These are phyloP conservation scores for Thalassiosira hispida DNA, from an alignment of 352 stramenopile species.

Conservation along the genomic window DNA sequence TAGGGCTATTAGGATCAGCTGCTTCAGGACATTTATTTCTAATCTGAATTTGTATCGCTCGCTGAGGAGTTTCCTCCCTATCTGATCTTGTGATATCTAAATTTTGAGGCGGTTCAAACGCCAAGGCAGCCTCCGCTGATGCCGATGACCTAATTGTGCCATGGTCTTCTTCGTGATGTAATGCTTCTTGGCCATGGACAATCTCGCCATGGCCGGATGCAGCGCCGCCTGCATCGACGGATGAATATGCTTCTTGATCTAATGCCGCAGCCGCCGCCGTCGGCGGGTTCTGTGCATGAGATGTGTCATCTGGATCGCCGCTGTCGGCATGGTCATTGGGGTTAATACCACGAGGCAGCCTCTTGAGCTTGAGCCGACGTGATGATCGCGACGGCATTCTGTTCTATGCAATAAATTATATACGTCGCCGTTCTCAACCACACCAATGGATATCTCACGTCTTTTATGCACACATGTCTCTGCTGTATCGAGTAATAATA, in stretches of 20 bases:
- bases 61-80: neutral
- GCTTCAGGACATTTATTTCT: neutral
- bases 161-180: neutral
- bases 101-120: slow-evolving; percentile 9
- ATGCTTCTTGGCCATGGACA: neutral
- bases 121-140: slow-evolving; percentile 5
- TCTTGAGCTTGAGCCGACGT: neutral
- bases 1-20: neutral
- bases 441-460: too few species aligned
- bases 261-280: neutral
- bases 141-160: neutral
- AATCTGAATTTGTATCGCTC: neutral
- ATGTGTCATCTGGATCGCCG: neutral
- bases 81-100: neutral
- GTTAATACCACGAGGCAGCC: too few species aligned
- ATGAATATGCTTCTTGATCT: neutral
- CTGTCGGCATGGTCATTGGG: neutral
- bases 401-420: neutral
- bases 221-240: too few species aligned
- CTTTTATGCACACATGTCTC: too few species aligned
- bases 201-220: neutral
- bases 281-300: neutral
- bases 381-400: slow-evolving; percentile 1
- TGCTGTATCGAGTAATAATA: too few species aligned
- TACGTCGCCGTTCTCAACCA: neutral